These are phyloP conservation scores for Phanerochaete sordida DNA, from an alignment of 768 basidiomycete genomes.

Conservation along the genomic window DNA sequence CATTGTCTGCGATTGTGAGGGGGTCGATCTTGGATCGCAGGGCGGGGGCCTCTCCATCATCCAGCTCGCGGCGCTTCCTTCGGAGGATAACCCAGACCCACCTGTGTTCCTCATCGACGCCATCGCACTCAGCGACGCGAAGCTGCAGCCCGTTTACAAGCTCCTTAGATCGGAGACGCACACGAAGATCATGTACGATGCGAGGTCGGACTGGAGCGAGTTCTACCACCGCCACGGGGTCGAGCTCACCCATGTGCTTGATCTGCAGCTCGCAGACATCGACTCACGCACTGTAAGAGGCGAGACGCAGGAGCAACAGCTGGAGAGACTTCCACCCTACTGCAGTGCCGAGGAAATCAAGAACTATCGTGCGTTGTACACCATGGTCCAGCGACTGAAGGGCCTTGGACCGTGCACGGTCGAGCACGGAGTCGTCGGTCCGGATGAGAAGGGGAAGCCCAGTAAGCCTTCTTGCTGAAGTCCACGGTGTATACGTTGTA, in stretches of 20 bases:
- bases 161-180: background rate
- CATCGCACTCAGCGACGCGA: background rate
- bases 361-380: background rate
- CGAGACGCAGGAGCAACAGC: background rate
- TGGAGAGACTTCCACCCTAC: background rate
- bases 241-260: background rate
- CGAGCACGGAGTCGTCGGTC: background rate
- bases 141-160: background rate
- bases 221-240: background rate
- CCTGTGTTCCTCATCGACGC: background rate
- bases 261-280: constrained; percentile 3
- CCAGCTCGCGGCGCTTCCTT: background rate
- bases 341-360: background rate
- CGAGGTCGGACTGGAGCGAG: background rate
- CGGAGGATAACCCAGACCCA: background rate
- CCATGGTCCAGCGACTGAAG: background rate
- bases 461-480: background rate
- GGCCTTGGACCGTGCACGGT: background rate
- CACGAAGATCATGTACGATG: constrained; percentile 6
- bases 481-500: background rate
- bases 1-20: background rate
- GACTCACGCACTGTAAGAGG: background rate
- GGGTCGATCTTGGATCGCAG: background rate
- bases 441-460: background rate
- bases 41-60: background rate